phyloP scores from a whole-genome alignment of 345 rosid genomes.

The Populus nigra region DNA sequence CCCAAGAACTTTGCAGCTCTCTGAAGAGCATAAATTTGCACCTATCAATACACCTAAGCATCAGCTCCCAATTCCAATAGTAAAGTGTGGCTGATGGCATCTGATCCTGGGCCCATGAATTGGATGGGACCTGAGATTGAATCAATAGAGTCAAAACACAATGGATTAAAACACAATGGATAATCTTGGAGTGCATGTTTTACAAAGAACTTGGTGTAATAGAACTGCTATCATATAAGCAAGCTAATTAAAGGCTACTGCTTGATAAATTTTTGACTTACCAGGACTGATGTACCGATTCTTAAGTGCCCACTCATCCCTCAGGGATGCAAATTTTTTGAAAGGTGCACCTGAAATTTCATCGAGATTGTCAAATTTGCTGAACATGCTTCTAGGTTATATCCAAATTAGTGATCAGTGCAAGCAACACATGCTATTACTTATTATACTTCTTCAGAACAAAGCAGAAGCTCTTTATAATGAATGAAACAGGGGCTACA shows the following conservation, averaged over 20 bases:
- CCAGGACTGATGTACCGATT: slow-evolving; percentile 91
- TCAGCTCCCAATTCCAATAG: slow-evolving; percentile 71
- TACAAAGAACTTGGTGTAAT: neutral
- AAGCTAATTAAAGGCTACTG: neutral
- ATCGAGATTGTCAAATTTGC: neutral
- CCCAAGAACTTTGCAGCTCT: neutral
- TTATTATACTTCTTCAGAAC: no score
- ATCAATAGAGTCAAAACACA: neutral
- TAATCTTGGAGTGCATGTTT: neutral
- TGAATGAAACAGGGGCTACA: neutral
- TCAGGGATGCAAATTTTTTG: slow-evolving; percentile 63
- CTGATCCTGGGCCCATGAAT: slow-evolving; percentile 68
- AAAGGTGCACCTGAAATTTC: slow-evolving; percentile 76
- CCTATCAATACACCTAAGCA: slow-evolving; percentile 26
- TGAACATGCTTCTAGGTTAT: neutral
- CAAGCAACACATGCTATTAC: no score
- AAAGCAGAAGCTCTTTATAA: neutral
- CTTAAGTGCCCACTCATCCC: slow-evolving; percentile 82
- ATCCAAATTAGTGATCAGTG: neutral
- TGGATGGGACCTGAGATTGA: slow-evolving; percentile 75
- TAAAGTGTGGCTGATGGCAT: slow-evolving; percentile 62
- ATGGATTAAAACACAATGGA: neutral
- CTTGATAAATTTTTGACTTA: slow-evolving; percentile 30
- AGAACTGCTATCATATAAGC: neutral
- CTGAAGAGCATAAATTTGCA: neutral